Base-by-base conservation (phyloP, 768 basidiomycete genomes). In the Suillus luteus region DNA sequence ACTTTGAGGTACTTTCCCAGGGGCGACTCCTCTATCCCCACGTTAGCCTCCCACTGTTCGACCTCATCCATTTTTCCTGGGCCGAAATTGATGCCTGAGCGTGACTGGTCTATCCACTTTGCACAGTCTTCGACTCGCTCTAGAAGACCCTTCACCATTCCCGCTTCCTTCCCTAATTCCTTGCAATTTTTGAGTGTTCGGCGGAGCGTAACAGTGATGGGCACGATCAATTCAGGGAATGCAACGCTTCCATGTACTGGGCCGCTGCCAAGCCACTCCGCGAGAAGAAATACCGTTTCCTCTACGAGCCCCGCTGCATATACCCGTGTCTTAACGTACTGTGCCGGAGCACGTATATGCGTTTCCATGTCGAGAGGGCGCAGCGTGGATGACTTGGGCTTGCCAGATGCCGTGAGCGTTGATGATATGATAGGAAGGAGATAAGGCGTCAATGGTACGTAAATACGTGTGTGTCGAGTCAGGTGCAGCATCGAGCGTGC, bases 211-310 rank as follows among this genome's bases (percentile, higher is more conserved):
- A 92, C 82, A 17, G 88, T 77, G 43, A 95, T 79, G 3, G 96
- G 95, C 14, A 98, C 85, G 15, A 87, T 82, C 46, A 96, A 83
- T 77, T 99, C 97, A 2, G 97, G 96, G 82, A 97, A 99, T 1
- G 93, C 93, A 64, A 98, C 88, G 74, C 90, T 92, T 1, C 87
- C 90, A 57, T 93, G 90, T 1, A 96, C 87, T 0, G 85, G 79
- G 10, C 77, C 68, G 38, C 86, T 88, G 37, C 87, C 82, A 60
- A 95, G 85, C 87, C 92, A 95, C 70, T 95, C 94, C 1, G 88
- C 88, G 27, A 96, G 80, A 33, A 93, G 76, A 76, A 86, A 96
- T 6, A 83, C 74, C 17, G 89, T 78, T 75, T 99, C 97, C 60
- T 99, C 96, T 3, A 87, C 82, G 46, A 97, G 76, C 0, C 86